phyloP scores from a whole-genome alignment of 2,329 filamentous ascomycete species.

The Fusarium sp. region DNA sequence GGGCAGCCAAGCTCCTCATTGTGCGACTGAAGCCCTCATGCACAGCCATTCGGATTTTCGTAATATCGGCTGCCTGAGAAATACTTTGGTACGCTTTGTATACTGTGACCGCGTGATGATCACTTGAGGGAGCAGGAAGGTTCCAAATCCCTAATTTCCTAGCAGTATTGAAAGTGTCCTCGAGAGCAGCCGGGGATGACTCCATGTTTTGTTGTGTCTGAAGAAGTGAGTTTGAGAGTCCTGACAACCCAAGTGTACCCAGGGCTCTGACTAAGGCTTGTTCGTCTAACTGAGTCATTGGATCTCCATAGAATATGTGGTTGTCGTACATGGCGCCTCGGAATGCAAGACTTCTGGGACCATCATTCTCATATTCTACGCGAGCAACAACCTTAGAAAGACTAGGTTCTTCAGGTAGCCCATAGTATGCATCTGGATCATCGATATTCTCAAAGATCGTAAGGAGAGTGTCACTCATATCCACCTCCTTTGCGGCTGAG shows the following conservation, averaged over 20 bases:
- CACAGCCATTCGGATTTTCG: conserved; percentile 65
- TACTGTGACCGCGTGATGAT: conserved; percentile 73
- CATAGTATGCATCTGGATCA: conserved; percentile 96
- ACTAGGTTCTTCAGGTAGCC: conserved; percentile 81
- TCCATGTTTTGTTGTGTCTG: conserved; percentile 72
- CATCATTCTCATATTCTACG: conserved; percentile 89
- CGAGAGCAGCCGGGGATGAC: conserved; percentile 67
- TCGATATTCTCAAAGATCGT: conserved; percentile 91
- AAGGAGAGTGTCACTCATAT: conserved; percentile 76
- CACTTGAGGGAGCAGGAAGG: conserved; percentile 75
- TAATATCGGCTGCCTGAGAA: conserved; percentile 70
- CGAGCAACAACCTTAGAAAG: conserved; percentile 81
- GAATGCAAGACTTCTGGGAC: conserved; percentile 87
- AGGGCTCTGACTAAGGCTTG: conserved; percentile 80
- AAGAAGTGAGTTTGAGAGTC: conserved; percentile 83
- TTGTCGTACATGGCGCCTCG: conserved; percentile 92
- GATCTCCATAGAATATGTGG: conserved; percentile 72
- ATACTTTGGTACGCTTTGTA: conserved; percentile 87
- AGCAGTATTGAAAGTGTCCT: conserved; percentile 82
- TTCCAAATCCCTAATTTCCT: conserved; percentile 92
- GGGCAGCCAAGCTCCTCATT: conserved; percentile 65
- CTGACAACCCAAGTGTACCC: conserved; percentile 83
- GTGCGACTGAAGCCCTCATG: conserved; percentile 71
- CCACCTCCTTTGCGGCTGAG: conserved; percentile 63
- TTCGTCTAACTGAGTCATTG: conserved; percentile 67